Evolutionary conservation across 1,284 basidiomycete genomes (phyloP).

Genomic region (Boletus calvinii): DNA sequence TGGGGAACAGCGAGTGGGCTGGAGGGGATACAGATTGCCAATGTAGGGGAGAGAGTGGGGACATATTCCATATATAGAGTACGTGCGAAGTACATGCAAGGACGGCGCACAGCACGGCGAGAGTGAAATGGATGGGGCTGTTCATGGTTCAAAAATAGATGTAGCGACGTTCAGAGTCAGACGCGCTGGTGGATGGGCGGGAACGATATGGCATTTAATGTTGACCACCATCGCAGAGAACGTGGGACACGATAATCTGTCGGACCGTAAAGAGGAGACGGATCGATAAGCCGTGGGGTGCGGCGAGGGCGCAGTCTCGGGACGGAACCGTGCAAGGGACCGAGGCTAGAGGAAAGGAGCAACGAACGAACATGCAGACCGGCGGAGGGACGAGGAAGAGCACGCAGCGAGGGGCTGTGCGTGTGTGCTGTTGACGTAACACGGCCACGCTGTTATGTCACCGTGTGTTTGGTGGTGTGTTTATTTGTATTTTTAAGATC

Average conservation of each 20-base stretch:
- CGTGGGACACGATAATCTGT: not conserved
- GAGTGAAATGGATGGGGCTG: constrained; percentile 13
- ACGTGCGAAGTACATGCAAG: not conserved
- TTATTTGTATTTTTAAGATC: constrained; percentile 20
- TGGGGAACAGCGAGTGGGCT: not conserved
- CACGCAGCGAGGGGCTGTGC: constrained; percentile 27
- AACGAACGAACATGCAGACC: constrained; percentile 9
- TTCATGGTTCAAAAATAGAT: constrained; percentile 15
- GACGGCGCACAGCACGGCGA: constrained; percentile 15
- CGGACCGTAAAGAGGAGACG: not conserved
- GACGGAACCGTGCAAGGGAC: constrained; percentile 15
- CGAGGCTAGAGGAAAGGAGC: not conserved
- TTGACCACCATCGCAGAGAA: no score
- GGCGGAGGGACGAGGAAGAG: constrained; percentile 9
- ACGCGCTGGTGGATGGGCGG: not conserved
- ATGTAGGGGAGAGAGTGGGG: not conserved
- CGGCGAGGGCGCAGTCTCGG: constrained; percentile 18
- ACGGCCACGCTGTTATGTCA: constrained; percentile 34
- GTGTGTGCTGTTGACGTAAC: constrained; percentile 36
- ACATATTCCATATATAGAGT: constrained; percentile 16
- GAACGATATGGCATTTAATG: no score
- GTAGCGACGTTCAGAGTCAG: constrained; percentile 4
- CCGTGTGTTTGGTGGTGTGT: constrained; percentile 24
- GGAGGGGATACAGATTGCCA: no score
- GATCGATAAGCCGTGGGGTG: not conserved